Evolutionary conservation across 306 rosid genomes (phyloP).

Genomic region (Nissolia schottii): DNA sequence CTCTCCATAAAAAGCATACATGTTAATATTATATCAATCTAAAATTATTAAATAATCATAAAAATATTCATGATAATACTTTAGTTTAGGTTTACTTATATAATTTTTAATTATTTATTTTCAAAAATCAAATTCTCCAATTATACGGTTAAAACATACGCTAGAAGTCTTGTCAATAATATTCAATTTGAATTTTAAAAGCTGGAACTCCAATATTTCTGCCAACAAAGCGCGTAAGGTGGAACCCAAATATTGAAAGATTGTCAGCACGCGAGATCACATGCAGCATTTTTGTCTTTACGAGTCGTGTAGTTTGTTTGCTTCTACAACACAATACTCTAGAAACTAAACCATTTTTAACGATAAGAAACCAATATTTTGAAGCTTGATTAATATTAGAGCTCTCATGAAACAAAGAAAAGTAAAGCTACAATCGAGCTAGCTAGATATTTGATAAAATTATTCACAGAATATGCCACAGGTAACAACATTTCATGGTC

Average conservation of each 20-base stretch:
- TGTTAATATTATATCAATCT: no score
- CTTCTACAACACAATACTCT: no score
- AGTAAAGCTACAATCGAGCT: neutral
- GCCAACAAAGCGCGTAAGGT: constrained; percentile 30
- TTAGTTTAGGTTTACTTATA: no score
- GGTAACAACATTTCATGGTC: no score
- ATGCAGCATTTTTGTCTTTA: constrained; percentile 41
- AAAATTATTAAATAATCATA: no score
- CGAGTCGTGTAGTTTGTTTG: neutral
- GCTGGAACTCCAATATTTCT: neutral
- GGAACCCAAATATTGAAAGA: constrained; percentile 32
- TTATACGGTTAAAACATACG: no score
- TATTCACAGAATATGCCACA: neutral
- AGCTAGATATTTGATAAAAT: neutral
- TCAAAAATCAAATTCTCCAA: no score
- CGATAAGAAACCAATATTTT: neutral
- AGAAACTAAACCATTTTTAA: neutral
- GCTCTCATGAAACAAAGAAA: neutral
- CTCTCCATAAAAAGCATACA: no score
- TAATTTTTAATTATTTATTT: no score
- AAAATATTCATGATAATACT: no score
- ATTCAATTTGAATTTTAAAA: no score
- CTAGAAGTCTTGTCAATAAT: neutral
- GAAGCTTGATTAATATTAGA: neutral
- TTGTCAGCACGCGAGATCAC: constrained; percentile 54